These are phyloP conservation scores for Leucoagaricus sp. DNA, from an alignment of 1,284 basidiomycete species.

Conservation along the genomic window DNA sequence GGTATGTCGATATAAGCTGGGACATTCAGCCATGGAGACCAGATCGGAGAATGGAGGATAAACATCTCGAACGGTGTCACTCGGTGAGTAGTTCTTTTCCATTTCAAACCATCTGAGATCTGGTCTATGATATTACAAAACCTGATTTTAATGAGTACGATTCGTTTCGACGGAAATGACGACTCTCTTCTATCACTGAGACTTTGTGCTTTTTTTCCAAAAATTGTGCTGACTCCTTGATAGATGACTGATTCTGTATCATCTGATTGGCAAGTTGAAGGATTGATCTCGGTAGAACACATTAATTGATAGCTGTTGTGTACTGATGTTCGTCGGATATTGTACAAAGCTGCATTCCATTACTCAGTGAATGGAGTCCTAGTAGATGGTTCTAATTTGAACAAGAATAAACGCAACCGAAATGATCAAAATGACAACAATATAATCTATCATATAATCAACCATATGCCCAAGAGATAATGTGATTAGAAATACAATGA, in stretches of 20 bases:
- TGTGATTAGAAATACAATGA: conserved; percentile 8
- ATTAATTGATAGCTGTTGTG: no score
- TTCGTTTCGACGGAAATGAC: conserved; percentile 32
- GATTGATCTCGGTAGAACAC: no score
- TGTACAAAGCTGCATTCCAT: no score
- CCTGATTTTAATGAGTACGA: conserved; percentile 52
- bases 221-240: background rate
- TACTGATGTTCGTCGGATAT: no score
- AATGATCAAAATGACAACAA: background rate
- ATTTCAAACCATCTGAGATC: background rate
- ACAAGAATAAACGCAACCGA: background rate
- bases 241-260: background rate
- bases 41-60: conserved; percentile 1
- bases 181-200: conserved; percentile 37
- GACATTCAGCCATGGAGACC: conserved; percentile 26
- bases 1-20: conserved; percentile 41
- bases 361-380: background rate
- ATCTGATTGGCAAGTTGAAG: no score
- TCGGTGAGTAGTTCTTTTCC: conserved; percentile 10
- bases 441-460: conserved; percentile 5
- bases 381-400: background rate
- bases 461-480: conserved; percentile 7
- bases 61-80: background rate
- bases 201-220: conserved; percentile 13
- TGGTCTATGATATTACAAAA: conserved; percentile 39